Evolutionary conservation across 2,329 filamentous ascomycete genomes (phyloP).

Genomic region (Stagonosporopsis vannaccii): DNA sequence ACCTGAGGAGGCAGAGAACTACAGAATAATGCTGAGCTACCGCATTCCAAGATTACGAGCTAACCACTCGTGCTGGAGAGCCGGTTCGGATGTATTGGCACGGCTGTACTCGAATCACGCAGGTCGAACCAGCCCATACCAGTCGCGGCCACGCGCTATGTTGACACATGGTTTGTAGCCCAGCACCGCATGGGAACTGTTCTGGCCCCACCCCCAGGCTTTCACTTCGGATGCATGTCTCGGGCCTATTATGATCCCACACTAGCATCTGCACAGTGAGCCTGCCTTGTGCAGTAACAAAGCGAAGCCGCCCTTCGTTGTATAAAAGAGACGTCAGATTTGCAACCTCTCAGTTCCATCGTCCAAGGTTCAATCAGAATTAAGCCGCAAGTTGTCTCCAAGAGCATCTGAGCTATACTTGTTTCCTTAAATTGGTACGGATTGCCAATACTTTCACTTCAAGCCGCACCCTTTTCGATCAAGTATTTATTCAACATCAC

Average conservation of each 20-base stretch:
- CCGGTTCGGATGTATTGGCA: not conserved
- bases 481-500: no score
- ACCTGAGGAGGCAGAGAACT: no score
- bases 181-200: not conserved
- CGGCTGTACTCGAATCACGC: not conserved
- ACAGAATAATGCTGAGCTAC: no score
- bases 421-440: no score
- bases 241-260: not conserved
- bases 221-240: not conserved
- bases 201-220: not conserved
- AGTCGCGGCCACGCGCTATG: not conserved
- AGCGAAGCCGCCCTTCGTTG: not conserved
- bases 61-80: not conserved
- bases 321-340: not conserved
- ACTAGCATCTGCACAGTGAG: not conserved
- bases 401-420: no score
- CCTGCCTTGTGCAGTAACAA: not conserved
- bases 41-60: not conserved
- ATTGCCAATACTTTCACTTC: no score
- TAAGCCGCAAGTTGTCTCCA: no score
- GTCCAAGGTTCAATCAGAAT: not conserved
- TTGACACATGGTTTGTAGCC: not conserved
- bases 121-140: not conserved
- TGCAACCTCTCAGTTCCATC: not conserved
- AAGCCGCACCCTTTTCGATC: no score